phyloP scores from a whole-genome alignment of 2,329 filamentous ascomycete species.

The Colletotrichum tropicicola region DNA sequence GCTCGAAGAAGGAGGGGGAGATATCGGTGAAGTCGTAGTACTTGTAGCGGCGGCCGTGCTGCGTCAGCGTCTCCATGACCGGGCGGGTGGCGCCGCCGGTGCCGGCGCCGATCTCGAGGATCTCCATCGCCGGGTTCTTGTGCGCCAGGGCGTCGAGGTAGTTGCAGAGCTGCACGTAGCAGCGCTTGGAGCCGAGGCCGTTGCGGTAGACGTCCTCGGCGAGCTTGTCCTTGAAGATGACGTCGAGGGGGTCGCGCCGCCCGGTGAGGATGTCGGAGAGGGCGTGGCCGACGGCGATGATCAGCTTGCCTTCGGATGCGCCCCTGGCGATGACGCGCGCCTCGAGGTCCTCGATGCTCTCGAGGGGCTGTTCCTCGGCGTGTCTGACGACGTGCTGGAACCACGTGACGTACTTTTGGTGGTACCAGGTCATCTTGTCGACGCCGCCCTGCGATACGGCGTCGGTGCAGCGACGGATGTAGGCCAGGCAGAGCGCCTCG shows the following conservation, averaged over 20 bases:
- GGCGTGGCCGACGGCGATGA: constrained; percentile 33
- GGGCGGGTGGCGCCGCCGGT: constrained; percentile 42
- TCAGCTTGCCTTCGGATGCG: constrained; percentile 32
- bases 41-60: constrained; percentile 14
- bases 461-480: constrained; percentile 7
- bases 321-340: constrained; percentile 12
- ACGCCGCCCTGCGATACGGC: background rate
- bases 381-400: constrained; percentile 23
- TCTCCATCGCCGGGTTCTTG: constrained; percentile 41
- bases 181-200: constrained; percentile 32
- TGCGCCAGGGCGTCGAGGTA: constrained; percentile 37
- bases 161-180: constrained; percentile 29
- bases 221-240: constrained; percentile 38
- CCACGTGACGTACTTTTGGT: constrained; percentile 30
- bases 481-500: constrained; percentile 27
- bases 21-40: constrained; percentile 50
- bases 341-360: constrained; percentile 21
- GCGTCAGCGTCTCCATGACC: constrained; percentile 33
- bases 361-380: background rate
- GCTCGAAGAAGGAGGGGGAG: constrained; percentile 46
- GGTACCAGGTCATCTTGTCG: constrained; percentile 19
- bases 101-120: constrained; percentile 48
- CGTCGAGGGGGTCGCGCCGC: constrained; percentile 37
- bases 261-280: constrained; percentile 37
- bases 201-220: constrained; percentile 35